A percentile compares a stretch with the other conserved stretches of the same genome.
Conservation (phyloP, 306 rosid genomes). For the Rosa rugosa region DNA sequence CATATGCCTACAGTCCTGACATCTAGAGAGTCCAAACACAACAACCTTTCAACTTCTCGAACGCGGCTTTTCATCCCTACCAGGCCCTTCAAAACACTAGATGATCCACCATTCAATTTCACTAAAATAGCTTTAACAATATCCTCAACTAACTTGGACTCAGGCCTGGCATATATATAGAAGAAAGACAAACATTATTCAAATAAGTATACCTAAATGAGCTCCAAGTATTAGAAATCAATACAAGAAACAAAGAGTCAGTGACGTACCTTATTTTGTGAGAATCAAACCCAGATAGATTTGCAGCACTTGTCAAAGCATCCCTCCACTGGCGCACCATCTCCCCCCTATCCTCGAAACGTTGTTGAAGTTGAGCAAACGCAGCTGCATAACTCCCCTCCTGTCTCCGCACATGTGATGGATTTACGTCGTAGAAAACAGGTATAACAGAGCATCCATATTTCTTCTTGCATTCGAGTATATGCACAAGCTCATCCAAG, state of each 20-base stretch:
- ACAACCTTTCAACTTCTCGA: neutral
- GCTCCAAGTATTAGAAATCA: too few relatives aligned
- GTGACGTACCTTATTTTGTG: neutral
- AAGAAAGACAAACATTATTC: too few relatives aligned
- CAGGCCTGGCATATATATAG: neutral
- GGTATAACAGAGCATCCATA: neutral
- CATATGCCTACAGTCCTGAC: neutral
- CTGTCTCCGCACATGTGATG: neutral
- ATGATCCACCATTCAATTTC: neutral
- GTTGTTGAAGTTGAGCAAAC: neutral
- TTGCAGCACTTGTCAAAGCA: neutral
- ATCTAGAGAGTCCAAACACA: neutral
- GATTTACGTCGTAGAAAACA: neutral
- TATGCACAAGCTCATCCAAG: neutral
- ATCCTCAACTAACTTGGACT: neutral
- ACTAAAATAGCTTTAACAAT: neutral
- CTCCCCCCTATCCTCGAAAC: neutral
- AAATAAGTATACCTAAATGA: too few relatives aligned
- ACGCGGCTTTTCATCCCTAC: neutral
- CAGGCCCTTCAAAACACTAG: neutral
- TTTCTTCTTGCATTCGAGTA: neutral
- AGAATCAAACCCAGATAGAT: neutral
- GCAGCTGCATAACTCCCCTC: neutral
- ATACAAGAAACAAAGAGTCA: too few relatives aligned
- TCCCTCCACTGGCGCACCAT: neutral